These are phyloP conservation scores for Cercospora janseana DNA, from an alignment of 2,329 filamentous ascomycete species.

Conservation along the genomic window DNA sequence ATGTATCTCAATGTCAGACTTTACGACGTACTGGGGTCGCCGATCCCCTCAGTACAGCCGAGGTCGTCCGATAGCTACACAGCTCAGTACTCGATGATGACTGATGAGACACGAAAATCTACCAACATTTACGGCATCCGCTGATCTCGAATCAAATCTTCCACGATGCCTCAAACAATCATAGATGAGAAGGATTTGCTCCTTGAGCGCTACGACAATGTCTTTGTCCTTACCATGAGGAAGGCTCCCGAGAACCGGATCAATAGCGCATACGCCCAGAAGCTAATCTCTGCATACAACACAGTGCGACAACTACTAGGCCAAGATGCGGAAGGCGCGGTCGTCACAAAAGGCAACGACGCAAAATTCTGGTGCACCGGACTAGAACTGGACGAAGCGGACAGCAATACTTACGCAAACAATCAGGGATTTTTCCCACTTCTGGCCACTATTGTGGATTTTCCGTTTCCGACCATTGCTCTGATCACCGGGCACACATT, in stretches of 20 bases:
- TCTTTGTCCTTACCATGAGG: constrained; percentile 56
- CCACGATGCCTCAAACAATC: constrained; percentile 31
- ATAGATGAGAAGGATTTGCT: constrained; percentile 45
- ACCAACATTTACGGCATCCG: background rate
- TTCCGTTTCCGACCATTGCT: constrained; percentile 47
- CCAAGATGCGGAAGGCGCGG: constrained; percentile 50
- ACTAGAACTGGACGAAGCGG: constrained; percentile 39
- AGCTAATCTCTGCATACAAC: constrained; percentile 53
- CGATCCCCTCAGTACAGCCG: constrained; percentile 4
- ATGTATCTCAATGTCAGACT: constrained; percentile 1
- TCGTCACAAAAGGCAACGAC: constrained; percentile 54
- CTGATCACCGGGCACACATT: constrained; percentile 52
- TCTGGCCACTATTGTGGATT: constrained; percentile 39
- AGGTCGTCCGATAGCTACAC: constrained; percentile 29
- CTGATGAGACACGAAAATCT: background rate
- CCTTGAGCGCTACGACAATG: constrained; percentile 46
- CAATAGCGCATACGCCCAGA: constrained; percentile 52
- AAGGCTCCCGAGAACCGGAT: constrained; percentile 56
- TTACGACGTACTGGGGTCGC: background rate
- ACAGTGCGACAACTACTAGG: constrained; percentile 50
- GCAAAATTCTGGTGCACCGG: constrained; percentile 53
- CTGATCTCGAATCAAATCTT: background rate
- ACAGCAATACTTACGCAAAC: constrained; percentile 39
- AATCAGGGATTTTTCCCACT: constrained; percentile 40
- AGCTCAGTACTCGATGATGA: constrained; percentile 22